Percentiles rank a stretch among this genome's conserved stretches.
Evolutionary conservation across 352 stramenopile genomes (phyloP).

Genomic region (Globisporangium sylvaticum): DNA sequence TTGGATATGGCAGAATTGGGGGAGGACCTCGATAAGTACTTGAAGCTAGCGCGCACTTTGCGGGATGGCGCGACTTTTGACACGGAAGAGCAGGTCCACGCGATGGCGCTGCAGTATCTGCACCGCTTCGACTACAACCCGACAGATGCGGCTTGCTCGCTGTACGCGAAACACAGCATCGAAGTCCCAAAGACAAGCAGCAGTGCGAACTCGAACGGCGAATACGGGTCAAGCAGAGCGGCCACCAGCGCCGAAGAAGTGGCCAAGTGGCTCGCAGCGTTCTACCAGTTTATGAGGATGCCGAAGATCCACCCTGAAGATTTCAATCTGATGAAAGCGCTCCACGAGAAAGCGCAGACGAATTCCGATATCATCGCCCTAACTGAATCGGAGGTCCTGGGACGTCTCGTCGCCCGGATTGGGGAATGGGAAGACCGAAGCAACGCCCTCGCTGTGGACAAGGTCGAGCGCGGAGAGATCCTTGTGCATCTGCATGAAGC

Average conservation of each 20-base stretch:
- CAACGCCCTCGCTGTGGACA: conserved; percentile 19
- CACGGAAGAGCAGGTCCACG: conserved; percentile 65
- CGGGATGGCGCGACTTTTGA: conserved; percentile 80
- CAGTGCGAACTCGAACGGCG: background rate
- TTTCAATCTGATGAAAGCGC: conserved; percentile 40
- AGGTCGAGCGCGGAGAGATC: conserved; percentile 46
- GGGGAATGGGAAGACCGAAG: conserved; percentile 46
- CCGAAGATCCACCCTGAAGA: conserved; percentile 30
- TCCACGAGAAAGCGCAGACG: conserved; percentile 28
- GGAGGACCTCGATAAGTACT: conserved; percentile 69
- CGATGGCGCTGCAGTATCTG: conserved; percentile 69
- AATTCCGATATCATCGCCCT: conserved; percentile 24
- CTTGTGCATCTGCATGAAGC: conserved; percentile 50
- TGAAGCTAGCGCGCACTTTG: conserved; percentile 69
- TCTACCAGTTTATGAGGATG: conserved; percentile 60
- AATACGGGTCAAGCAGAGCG: background rate
- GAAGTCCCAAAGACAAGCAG: conserved; percentile 42
- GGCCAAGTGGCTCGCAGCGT: conserved; percentile 53
- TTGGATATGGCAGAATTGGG: conserved; percentile 34
- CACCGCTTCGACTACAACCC: conserved; percentile 83
- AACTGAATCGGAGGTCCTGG: conserved; percentile 59
- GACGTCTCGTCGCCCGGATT: conserved; percentile 48
- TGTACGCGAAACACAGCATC: conserved; percentile 83
- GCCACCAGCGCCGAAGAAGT: conserved; percentile 31
- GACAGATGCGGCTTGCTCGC: conserved; percentile 66